Percentiles rank a stretch among this genome's conserved stretches.
These are phyloP conservation scores for Acanthamoeba pearcei DNA, from an alignment of 208 protist species.

Conservation along the genomic window DNA sequence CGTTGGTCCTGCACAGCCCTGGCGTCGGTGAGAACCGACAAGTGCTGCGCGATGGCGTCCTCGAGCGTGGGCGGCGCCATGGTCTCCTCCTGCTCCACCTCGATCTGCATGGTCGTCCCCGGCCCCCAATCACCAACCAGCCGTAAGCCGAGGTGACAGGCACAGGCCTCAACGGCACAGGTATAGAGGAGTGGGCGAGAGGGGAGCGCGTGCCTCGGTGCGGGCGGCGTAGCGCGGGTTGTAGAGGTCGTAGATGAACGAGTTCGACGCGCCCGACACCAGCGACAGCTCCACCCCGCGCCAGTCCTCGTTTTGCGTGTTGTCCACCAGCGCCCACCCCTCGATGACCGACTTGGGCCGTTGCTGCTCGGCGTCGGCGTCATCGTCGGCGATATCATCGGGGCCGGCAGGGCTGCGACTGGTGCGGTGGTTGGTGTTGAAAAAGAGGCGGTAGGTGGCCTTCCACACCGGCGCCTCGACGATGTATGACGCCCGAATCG, in stretches of 20 bases:
- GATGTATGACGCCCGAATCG: background rate
- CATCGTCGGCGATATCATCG: too few species aligned
- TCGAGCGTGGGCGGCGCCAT: slow-evolving; percentile 5
- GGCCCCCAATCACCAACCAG: background rate
- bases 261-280: slow-evolving; percentile 37
- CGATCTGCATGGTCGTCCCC: background rate
- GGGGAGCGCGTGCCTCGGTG: background rate
- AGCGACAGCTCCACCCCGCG: slow-evolving; percentile 9
- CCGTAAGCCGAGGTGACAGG: background rate
- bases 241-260: slow-evolving; percentile 50
- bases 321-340: slow-evolving; percentile 25
- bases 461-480: slow-evolving; percentile 34
- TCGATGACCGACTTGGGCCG: background rate
- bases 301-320: slow-evolving; percentile 36
- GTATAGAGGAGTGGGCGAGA: background rate
- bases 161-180: too few species aligned
- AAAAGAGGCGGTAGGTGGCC: slow-evolving; percentile 12
- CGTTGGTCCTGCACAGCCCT: background rate
- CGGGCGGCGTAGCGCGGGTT: slow-evolving; percentile 25
- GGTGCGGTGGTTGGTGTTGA: background rate
- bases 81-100: slow-evolving; percentile 30
- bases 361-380: too few species aligned
- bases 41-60: background rate
- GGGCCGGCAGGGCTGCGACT: too few species aligned
- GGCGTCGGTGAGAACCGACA: background rate